phyloP scores from a whole-genome alignment of 805 yeast species.

The Maudiozyma saulgeensis region DNA sequence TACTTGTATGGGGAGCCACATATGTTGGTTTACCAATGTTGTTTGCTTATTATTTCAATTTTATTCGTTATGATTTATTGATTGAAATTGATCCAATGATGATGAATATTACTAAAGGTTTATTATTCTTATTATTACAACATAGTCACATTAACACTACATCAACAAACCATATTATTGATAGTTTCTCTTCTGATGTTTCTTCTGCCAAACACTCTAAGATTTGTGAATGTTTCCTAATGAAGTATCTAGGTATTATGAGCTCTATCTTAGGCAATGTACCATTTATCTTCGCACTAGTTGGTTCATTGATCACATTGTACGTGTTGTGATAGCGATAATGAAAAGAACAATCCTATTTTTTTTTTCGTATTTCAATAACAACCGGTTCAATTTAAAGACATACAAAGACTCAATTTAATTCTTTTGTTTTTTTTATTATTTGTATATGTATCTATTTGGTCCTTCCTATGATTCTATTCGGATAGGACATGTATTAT shows the following conservation, averaged over 20 bases:
- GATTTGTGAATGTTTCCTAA: background rate
- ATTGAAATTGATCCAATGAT: constrained; percentile 26
- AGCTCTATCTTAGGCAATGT: background rate
- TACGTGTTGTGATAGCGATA: constrained; percentile 1
- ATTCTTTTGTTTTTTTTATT: background rate
- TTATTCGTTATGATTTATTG: constrained; percentile 22
- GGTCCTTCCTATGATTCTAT: background rate
- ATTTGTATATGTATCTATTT: background rate
- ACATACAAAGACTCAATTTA: background rate
- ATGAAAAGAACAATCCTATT: no score
- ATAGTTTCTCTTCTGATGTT: background rate
- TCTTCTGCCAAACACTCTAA: background rate
- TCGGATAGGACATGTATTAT: background rate
- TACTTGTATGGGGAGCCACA: constrained; percentile 12
- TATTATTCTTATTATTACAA: constrained; percentile 13
- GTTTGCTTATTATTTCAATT: constrained; percentile 22
- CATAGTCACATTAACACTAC: constrained; percentile 1
- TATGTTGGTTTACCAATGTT: constrained; percentile 15
- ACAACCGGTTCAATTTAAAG: no score
- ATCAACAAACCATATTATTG: constrained; percentile 4
- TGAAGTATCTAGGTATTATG: background rate
- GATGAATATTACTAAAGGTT: constrained; percentile 19
- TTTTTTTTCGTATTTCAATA: no score
- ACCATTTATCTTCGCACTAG: constrained; percentile 3
- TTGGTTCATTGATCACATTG: constrained; percentile 2